A percentile compares a stretch with the other conserved stretches of the same genome.
These are phyloP conservation scores for Immersiporthe knoxdaviesiana DNA, from an alignment of 2,329 filamentous ascomycete genomes.

Conservation along the genomic window DNA sequence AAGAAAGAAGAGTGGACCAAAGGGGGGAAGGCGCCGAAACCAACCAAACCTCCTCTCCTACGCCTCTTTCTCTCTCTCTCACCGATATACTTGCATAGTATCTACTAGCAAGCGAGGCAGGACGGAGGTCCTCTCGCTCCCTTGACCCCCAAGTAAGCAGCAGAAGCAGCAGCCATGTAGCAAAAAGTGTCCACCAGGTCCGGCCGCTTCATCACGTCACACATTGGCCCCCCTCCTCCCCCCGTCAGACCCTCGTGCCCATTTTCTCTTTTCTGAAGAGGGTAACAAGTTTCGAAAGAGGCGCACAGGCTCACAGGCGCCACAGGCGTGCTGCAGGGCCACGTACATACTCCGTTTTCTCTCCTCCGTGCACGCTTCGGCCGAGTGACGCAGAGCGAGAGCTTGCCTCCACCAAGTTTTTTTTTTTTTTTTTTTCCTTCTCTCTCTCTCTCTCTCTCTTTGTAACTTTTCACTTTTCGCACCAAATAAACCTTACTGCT, in stretches of 20 bases:
- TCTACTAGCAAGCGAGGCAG: neutral
- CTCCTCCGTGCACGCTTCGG: slow-evolving; percentile 5
- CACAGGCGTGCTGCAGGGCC: neutral
- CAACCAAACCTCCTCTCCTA: too few species aligned
- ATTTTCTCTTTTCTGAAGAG: neutral
- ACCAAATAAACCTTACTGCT: neutral
- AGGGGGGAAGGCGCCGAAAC: neutral
- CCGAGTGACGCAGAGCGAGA: neutral
- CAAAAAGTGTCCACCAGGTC: neutral
- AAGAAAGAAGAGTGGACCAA: neutral
- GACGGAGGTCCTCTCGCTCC: neutral
- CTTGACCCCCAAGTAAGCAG: neutral
- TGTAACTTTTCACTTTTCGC: neutral
- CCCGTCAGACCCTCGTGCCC: neutral
- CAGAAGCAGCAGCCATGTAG: neutral
- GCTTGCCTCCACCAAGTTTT: neutral
- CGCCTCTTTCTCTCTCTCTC: too few species aligned
- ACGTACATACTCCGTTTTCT: neutral
- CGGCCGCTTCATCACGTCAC: neutral
- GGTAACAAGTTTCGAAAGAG: slow-evolving; percentile 14
- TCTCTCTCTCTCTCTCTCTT: neutral
- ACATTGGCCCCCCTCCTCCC: neutral
- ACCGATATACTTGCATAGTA: neutral
- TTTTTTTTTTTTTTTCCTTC: neutral
- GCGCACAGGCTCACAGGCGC: neutral